Base-by-base conservation (phyloP, 306 rosid species). In the Benincasa hispida region DNA sequence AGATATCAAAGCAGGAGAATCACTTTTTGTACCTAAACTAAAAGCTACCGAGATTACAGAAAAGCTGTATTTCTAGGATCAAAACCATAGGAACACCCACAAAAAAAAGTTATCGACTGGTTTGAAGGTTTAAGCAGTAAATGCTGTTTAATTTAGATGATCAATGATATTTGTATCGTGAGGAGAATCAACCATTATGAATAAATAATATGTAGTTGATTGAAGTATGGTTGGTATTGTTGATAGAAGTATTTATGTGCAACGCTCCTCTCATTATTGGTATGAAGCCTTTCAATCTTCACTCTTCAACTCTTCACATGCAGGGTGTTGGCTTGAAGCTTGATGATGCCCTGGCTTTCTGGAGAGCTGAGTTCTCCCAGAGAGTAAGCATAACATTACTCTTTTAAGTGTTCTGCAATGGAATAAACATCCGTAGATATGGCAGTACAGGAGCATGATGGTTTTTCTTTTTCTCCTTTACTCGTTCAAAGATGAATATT, bases 291-390 rank as follows among this genome's bases (percentile, higher is more conserved):
- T 60, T 61, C 5, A 37, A 39, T 76, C 39, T 42, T 75, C 18
- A 63, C 28, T 4, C 63, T 41, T 18, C 35, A 15, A 59, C 75
- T 72, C 78, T 88, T 67, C 22, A 59, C 72, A 35, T 77, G 54
- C 73, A 94, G 96, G 95, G 99, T 82, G 96, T 90, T 87, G 97
- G 99, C 57, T 87, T 94, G 86, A 94, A 89, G 81, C 78, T 94
- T 81, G 99, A 94, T 65, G 99, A 94, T 77, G 92, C 99, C 37
- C 91, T 94, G 86, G 91, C 92, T 2, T 92, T 94, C 83, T 94
- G 99, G 99, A 92, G 85, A 87, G 85, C 88, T 5, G 99, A 92
- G 88, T 92, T 94, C 87, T 90, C 99, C 37, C 90, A 85, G 35
- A 91, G 84, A 91, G 99, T 90, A 28, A 45, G 80, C 42, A 63